Conservation (phyloP, 2,329 filamentous ascomycete genomes). For the Talaromyces sp. region DNA sequence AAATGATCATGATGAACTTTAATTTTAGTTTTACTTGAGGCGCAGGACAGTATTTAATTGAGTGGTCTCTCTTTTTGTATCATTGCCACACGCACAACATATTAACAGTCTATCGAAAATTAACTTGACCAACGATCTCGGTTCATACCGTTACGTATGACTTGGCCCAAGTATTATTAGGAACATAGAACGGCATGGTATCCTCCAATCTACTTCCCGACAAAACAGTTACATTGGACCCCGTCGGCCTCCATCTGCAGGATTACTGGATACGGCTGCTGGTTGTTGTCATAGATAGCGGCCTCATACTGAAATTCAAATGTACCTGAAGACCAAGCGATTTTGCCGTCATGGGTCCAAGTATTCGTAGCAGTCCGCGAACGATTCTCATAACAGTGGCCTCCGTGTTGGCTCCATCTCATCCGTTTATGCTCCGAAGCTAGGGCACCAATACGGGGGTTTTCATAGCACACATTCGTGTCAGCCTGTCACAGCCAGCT, state of each 20-base stretch:
- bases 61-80: not conserved
- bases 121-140: not conserved
- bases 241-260: not conserved
- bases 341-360: not conserved
- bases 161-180: not conserved
- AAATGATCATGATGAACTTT: not conserved
- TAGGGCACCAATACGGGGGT: too few species aligned
- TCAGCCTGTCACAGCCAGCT: too few species aligned
- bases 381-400: too few species aligned
- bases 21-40: not conserved
- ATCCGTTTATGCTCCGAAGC: too few species aligned
- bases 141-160: not conserved
- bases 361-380: not conserved
- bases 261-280: not conserved
- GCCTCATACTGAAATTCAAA: not conserved
- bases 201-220: not conserved
- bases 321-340: not conserved
- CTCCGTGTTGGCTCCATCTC: too few species aligned
- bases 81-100: not conserved
- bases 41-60: not conserved
- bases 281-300: constrained; percentile 1
- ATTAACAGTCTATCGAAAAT: not conserved
- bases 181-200: not conserved
- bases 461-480: too few species aligned
- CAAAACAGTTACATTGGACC: not conserved